Evolutionary conservation across 139 green algal genomes (phyloP).

Genomic region (Diplosphaera chodatii): DNA sequence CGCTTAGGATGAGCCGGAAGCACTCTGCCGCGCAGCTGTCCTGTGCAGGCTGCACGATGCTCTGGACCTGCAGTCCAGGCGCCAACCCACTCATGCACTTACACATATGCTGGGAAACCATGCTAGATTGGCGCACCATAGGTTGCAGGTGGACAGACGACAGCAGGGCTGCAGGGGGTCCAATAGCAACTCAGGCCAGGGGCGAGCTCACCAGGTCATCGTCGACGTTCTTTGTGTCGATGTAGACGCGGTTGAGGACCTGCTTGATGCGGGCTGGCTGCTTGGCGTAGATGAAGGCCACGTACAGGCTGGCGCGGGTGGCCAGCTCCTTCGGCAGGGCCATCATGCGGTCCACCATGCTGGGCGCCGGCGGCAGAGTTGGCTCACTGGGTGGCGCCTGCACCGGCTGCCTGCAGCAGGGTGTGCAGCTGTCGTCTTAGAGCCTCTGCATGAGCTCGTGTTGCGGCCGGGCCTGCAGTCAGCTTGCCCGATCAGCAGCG

Average conservation of each 20-base stretch:
- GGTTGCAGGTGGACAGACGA: no score
- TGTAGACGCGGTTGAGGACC: conserved; percentile 62
- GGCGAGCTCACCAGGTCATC: conserved; percentile 56
- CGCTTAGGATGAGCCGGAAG: conserved; percentile 70
- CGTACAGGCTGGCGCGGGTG: conserved; percentile 51
- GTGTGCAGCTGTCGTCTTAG: no score
- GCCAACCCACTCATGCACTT: no score
- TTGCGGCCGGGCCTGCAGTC: no score
- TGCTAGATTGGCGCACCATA: no score
- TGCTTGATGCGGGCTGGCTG: conserved; percentile 61
- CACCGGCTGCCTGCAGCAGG: background rate
- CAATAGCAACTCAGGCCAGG: no score
- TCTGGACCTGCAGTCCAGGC: no score
- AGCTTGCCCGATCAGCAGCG: no score
- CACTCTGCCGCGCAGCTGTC: conserved; percentile 65
- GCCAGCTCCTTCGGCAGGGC: conserved; percentile 3
- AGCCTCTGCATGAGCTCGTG: no score
- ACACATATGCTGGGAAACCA: no score
- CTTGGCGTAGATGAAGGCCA: conserved; percentile 65
- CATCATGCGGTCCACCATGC: conserved; percentile 4
- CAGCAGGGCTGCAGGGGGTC: no score
- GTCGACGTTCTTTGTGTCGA: conserved; percentile 38
- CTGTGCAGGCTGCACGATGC: conserved; percentile 44
- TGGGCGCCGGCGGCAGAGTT: background rate
- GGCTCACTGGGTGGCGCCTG: background rate